Conservation (phyloP, 345 rosid species). For the Abelmoschus esculentus region DNA sequence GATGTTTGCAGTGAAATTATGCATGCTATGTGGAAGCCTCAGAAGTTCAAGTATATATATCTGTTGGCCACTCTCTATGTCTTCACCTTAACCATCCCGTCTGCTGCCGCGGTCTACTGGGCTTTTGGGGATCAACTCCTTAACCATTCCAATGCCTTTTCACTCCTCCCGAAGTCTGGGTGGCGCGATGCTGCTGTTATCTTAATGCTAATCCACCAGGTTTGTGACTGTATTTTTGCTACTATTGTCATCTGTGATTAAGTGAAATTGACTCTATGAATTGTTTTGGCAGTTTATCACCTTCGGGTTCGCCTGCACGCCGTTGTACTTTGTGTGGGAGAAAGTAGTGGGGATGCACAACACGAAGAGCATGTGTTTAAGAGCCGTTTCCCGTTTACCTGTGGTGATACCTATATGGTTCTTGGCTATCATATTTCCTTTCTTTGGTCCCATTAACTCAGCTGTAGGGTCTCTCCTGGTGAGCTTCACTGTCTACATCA, state of each 20-base stretch:
- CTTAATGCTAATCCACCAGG: conserved; percentile 88
- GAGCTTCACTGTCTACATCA: conserved; percentile 83
- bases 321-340: conserved; percentile 88
- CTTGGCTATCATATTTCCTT: conserved; percentile 49
- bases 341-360: conserved; percentile 77
- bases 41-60: conserved; percentile 74
- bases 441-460: conserved; percentile 87
- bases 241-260: neutral
- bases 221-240: conserved; percentile 7
- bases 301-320: conserved; percentile 53
- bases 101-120: conserved; percentile 69
- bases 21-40: conserved; percentile 93
- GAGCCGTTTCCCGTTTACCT: neutral
- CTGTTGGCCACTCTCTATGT: conserved; percentile 68
- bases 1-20: conserved; percentile 53
- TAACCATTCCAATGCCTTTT: conserved; percentile 64
- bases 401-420: conserved; percentile 65
- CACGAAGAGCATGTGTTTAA: conserved; percentile 40
- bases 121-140: conserved; percentile 82
- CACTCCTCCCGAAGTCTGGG: conserved; percentile 48
- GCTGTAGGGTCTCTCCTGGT: conserved; percentile 81
- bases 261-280: neutral
- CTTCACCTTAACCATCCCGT: conserved; percentile 74
- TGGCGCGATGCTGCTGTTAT: conserved; percentile 77
- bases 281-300: neutral